Percentiles rank a stretch among this genome's conserved stretches.
These are phyloP conservation scores for Chalara sp. DNA, from an alignment of 2,329 filamentous ascomycete genomes.

Conservation along the genomic window DNA sequence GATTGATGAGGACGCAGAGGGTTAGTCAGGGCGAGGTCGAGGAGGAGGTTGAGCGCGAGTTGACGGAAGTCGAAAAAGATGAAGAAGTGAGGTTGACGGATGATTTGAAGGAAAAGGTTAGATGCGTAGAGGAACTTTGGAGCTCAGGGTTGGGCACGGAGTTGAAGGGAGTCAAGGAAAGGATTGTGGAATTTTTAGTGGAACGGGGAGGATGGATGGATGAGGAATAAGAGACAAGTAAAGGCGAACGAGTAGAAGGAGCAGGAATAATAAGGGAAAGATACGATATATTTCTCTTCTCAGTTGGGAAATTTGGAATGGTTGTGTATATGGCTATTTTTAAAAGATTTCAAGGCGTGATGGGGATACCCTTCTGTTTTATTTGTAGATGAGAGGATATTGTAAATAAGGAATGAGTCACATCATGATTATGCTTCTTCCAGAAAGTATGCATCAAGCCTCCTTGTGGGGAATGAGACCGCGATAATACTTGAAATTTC, in stretches of 20 bases:
- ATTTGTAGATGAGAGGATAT: too few relatives aligned
- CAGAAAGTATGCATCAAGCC: too few relatives aligned
- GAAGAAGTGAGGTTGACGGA: slow-evolving; percentile 70
- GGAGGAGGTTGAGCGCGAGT: slow-evolving; percentile 32
- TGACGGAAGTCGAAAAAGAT: slow-evolving; percentile 51
- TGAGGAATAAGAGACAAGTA: slow-evolving; percentile 8
- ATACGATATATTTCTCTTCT: not conserved
- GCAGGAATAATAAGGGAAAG: too few relatives aligned
- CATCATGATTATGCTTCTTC: too few relatives aligned
- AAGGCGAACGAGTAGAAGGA: not conserved
- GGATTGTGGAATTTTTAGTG: slow-evolving; percentile 67
- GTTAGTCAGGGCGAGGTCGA: slow-evolving; percentile 30
- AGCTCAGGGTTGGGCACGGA: slow-evolving; percentile 74
- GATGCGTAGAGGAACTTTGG: slow-evolving; percentile 89
- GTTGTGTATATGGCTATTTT: not conserved
- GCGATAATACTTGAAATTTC: too few relatives aligned
- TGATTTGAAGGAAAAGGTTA: slow-evolving; percentile 89
- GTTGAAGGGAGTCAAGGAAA: slow-evolving; percentile 65
- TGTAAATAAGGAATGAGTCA: too few relatives aligned
- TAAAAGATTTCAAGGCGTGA: not conserved
- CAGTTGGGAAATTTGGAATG: not conserved
- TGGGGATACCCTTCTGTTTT: not conserved
- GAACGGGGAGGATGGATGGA: slow-evolving; percentile 78
- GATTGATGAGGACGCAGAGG: slow-evolving; percentile 60
- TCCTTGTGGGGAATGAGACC: too few relatives aligned